These are phyloP conservation scores for Theileria parva DNA, from an alignment of 169 alveolate species.

Conservation along the genomic window DNA sequence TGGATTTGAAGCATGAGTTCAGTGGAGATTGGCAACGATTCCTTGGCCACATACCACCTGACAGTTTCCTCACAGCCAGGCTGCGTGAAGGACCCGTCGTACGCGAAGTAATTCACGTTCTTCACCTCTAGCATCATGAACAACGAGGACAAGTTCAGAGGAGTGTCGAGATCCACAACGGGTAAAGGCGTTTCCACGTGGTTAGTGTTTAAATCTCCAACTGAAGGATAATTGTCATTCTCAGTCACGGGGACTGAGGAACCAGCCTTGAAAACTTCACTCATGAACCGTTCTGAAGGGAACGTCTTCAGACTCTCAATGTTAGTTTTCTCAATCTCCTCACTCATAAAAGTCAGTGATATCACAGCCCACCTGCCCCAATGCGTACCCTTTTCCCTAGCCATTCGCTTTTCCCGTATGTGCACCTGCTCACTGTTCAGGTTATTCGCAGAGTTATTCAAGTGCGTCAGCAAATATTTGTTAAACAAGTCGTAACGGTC, in stretches of 20 bases:
- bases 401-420: constrained; percentile 41
- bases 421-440: constrained; percentile 39
- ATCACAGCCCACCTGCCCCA: constrained; percentile 80
- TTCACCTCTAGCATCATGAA: constrained; percentile 82
- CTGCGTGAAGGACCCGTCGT: constrained; percentile 80
- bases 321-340: constrained; percentile 76
- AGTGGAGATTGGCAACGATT: constrained; percentile 82
- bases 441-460: constrained; percentile 51
- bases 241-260: constrained; percentile 39
- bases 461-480: constrained; percentile 52
- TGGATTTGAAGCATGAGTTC: constrained; percentile 79
- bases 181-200: constrained; percentile 41
- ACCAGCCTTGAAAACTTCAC: constrained; percentile 72
- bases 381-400: constrained; percentile 47
- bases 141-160: constrained; percentile 76
- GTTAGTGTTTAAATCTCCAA: constrained; percentile 39
- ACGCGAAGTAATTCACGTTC: constrained; percentile 76
- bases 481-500: constrained; percentile 56
- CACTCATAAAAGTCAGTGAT: constrained; percentile 83
- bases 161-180: constrained; percentile 67
- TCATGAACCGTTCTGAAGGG: constrained; percentile 82
- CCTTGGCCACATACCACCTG: constrained; percentile 83
- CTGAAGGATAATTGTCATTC: constrained; percentile 25
- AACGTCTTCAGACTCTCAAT: constrained; percentile 70
- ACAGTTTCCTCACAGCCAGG: constrained; percentile 82